A percentile compares a stretch with the other conserved stretches of the same genome.
Conservation (phyloP, 139 green algal genomes). For the Chlamydomonas sphaeroides region DNA sequence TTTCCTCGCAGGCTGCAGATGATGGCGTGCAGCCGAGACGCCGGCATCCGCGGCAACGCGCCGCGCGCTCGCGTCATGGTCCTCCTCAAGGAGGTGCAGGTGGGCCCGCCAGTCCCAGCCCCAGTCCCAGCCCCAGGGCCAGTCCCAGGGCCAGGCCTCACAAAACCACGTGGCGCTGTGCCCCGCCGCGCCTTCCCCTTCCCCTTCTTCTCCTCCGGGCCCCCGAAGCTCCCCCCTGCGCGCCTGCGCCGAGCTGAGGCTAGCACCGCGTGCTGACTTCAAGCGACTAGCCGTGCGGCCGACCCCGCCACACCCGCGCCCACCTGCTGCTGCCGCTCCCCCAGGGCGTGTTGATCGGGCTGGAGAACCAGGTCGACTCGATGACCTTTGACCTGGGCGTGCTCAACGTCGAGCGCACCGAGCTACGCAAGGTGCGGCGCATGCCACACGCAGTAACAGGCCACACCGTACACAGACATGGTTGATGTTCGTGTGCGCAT, state of each 20-base stretch:
- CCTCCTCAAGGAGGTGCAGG: constrained; percentile 39
- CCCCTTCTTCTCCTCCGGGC: too few relatives aligned
- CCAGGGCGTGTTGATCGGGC: constrained; percentile 8
- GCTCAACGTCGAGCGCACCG: constrained; percentile 27
- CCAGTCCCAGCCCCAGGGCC: too few relatives aligned
- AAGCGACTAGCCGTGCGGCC: not conserved
- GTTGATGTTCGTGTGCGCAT: too few relatives aligned
- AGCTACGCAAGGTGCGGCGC: constrained; percentile 29
- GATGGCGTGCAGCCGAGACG: constrained; percentile 32
- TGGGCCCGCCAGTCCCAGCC: too few relatives aligned
- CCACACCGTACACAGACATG: too few relatives aligned
- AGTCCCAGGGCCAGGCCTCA: not conserved
- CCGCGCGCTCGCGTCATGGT: constrained; percentile 16
- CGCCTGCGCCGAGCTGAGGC: too few relatives aligned
- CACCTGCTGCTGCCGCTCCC: not conserved
- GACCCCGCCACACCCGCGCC: not conserved
- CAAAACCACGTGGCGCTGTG: not conserved
- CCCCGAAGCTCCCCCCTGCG: too few relatives aligned
- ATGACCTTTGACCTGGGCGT: constrained; percentile 37
- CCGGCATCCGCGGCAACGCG: constrained; percentile 12
- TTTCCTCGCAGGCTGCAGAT: constrained; percentile 21
- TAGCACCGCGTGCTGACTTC: too few relatives aligned
- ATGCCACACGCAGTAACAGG: too few relatives aligned
- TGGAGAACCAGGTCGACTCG: constrained; percentile 33
- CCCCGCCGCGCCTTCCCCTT: not conserved